phyloP scores from a whole-genome alignment of 1,139 yeast species.

The Yamadazyma pseudoaaseri region DNA sequence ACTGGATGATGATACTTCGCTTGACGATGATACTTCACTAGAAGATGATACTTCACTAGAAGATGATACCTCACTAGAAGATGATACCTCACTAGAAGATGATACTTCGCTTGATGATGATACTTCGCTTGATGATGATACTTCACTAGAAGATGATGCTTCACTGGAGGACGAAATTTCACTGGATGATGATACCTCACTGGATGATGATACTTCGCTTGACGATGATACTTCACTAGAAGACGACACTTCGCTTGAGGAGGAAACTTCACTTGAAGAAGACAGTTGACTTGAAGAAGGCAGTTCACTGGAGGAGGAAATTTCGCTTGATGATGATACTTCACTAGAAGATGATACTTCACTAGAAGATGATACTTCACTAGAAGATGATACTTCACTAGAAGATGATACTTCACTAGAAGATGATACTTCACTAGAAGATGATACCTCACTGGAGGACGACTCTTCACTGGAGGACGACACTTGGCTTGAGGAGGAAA shows the following conservation, averaged over 20 bases:
- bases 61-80: slow-evolving; percentile 2
- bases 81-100: neutral
- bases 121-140: slow-evolving; percentile 1
- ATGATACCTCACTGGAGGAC: neutral
- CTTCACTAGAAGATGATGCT: slow-evolving; percentile 2
- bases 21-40: slow-evolving; percentile 2
- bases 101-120: slow-evolving; percentile 1
- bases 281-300: neutral
- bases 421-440: slow-evolving; percentile 3
- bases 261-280: slow-evolving; percentile 5
- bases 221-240: slow-evolving; percentile 6
- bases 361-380: neutral
- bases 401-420: slow-evolving; percentile 2
- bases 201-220: slow-evolving; percentile 7
- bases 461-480: slow-evolving; percentile 6
- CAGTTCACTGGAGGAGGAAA: too few species aligned
- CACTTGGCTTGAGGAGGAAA: slow-evolving; percentile 6
- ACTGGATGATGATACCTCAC: slow-evolving; percentile 3
- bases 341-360: neutral
- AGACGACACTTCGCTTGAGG: slow-evolving; percentile 8
- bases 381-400: slow-evolving; percentile 1
- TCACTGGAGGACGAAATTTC: slow-evolving; percentile 1
- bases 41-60: slow-evolving; percentile 6
- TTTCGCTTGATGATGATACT: slow-evolving; percentile 7
- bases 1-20: slow-evolving; percentile 4